These are phyloP conservation scores for Tricholoma bakamatsutake DNA, from an alignment of 768 basidiomycete genomes.

Conservation along the genomic window DNA sequence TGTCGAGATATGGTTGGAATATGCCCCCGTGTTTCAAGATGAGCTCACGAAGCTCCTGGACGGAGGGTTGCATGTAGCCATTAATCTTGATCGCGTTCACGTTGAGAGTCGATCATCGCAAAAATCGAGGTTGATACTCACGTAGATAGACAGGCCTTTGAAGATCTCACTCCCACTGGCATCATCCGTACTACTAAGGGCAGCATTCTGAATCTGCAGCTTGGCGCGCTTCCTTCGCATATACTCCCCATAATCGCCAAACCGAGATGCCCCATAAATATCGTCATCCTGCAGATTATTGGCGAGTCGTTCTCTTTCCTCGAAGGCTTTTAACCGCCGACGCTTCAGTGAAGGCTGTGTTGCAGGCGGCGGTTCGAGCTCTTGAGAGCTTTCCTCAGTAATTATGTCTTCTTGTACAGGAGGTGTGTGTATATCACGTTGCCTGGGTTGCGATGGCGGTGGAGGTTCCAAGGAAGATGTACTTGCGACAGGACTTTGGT, in stretches of 20 bases:
- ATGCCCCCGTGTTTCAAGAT: slow-evolving; percentile 80
- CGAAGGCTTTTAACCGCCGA: slow-evolving; percentile 22
- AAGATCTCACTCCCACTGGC: slow-evolving; percentile 50
- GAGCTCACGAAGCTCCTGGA: slow-evolving; percentile 76
- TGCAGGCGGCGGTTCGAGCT: slow-evolving; percentile 31
- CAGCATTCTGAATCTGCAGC: slow-evolving; percentile 72
- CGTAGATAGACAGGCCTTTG: slow-evolving; percentile 73
- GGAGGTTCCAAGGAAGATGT: slow-evolving; percentile 1
- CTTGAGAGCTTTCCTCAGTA: slow-evolving; percentile 18
- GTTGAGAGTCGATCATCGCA: neutral
- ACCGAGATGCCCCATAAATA: slow-evolving; percentile 72
- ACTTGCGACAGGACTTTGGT: neutral
- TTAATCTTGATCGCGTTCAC: slow-evolving; percentile 56
- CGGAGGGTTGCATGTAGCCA: slow-evolving; percentile 82
- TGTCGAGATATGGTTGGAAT: slow-evolving; percentile 80
- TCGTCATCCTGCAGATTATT: slow-evolving; percentile 28
- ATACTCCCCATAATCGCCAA: slow-evolving; percentile 84
- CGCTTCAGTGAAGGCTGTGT: slow-evolving; percentile 39
- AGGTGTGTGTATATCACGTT: neutral
- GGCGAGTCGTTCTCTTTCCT: slow-evolving; percentile 15
- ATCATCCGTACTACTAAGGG: slow-evolving; percentile 20
- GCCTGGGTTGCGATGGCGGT: neutral
- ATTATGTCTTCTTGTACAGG: slow-evolving; percentile 2
- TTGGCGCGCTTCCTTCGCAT: slow-evolving; percentile 90
- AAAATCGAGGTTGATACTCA: slow-evolving; percentile 31